phyloP scores from a whole-genome alignment of 2,329 filamentous ascomycete species.

The Lecanosticta acicola region DNA sequence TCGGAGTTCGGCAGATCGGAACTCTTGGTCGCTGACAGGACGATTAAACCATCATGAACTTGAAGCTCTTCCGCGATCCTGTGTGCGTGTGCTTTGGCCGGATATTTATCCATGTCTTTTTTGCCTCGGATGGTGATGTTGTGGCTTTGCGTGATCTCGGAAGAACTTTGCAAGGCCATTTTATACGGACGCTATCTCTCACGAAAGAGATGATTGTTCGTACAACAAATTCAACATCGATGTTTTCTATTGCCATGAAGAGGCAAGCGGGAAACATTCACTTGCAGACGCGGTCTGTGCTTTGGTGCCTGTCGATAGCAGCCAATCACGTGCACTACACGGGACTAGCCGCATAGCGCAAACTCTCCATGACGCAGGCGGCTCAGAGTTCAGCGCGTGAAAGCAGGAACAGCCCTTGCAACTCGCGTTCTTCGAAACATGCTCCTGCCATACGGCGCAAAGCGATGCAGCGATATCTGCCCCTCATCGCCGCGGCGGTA shows the following conservation, averaged over 20 bases:
- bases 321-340: neutral
- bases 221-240: too few relatives aligned
- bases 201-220: too few relatives aligned
- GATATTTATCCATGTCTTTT: conserved; percentile 50
- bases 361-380: neutral
- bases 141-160: too few relatives aligned
- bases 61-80: conserved; percentile 72
- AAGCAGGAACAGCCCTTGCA: neutral
- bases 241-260: too few relatives aligned
- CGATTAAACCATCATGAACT: conserved; percentile 64
- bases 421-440: neutral
- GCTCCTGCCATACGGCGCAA: neutral
- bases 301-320: neutral
- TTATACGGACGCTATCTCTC: too few relatives aligned
- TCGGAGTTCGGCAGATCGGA: conserved; percentile 62
- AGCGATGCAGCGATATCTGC: neutral
- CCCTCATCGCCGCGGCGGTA: neutral
- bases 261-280: too few relatives aligned
- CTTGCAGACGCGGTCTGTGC: neutral
- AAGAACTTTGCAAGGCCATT: too few relatives aligned
- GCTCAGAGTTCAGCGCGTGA: neutral
- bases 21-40: conserved; percentile 60
- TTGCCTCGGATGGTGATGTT: conserved; percentile 6
- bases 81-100: conserved; percentile 79
- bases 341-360: neutral